Evolutionary conservation across 306 rosid genomes (phyloP), one percentile per base, ranked within the genome.

Genomic region (Rubus idaeus): DNA sequence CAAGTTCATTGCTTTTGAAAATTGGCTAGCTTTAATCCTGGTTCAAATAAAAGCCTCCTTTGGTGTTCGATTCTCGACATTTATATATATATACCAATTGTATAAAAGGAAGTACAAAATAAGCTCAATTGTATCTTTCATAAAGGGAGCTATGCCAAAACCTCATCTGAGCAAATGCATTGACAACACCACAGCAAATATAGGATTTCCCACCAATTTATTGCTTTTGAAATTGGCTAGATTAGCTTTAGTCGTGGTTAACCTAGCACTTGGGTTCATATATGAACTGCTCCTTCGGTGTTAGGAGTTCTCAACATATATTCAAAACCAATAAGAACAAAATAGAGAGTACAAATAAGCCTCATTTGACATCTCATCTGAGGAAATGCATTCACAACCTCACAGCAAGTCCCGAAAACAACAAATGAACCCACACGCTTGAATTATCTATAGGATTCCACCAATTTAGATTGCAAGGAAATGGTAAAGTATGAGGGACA

Each of bases 281-380:
- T 37, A 64, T 16, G 69, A 64, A 37, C 11, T 63, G 2, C 44
- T 63, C 46, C 46, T 13, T 61, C 0, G 11, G 20, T 9, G 46
- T 37, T 18, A 3, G 49, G 66, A 68, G 55, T 26, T 57, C 53
- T 78, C 82, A 78, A 69, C 55, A 49, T 12, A 75, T 47, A 75
- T 75, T 75, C 23, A 75, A 79, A 56, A 73, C 71, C 61, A 79
- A 52, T n/a, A 40, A n/a, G 52, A 77, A 53, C 75, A 75, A 78
- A 17, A 23, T 13, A 71, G 10, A 41, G 57, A 68, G 51, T 55
- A 71, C 78, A 74, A 45, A 46, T 61, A 45, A 74, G 44, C 83
- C 63, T 39, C 80, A 75, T 23, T 49, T 56, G 85, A 75, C 79
- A 80, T 86, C 83, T 52, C 84, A 76, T 77, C 78, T 30, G 73